Conservation (phyloP, 2,329 filamentous ascomycete genomes). For the Aspergillus sp. region DNA sequence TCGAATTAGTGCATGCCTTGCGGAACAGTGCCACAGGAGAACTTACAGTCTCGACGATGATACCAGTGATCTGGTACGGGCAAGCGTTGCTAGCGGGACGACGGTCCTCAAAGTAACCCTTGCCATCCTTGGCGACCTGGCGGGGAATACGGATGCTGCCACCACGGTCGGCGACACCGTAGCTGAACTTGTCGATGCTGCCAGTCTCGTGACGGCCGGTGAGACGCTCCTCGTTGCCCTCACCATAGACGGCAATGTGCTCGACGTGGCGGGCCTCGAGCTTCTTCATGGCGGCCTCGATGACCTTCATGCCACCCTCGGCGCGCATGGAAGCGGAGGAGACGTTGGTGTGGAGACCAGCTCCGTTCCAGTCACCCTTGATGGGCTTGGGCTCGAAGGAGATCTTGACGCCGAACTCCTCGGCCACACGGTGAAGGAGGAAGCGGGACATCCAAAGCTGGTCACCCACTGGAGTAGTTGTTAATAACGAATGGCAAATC, state of each 20-base stretch:
- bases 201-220: conserved; percentile 95
- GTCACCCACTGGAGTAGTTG: conserved; percentile 68
- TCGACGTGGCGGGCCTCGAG: conserved; percentile 73
- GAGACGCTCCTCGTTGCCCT: conserved; percentile 92
- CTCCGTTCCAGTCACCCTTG: conserved; percentile 94
- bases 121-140: conserved; percentile 78
- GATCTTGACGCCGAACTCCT: conserved; percentile 95
- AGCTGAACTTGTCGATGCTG: conserved; percentile 87
- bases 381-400: conserved; percentile 96
- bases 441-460: conserved; percentile 93
- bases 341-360: conserved; percentile 91
- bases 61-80: conserved; percentile 80
- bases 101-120: conserved; percentile 90
- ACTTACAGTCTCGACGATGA: conserved; percentile 69
- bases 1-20: conserved; percentile 7
- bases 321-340: conserved; percentile 83
- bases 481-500: conserved; percentile 16
- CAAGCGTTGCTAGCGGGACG: conserved; percentile 82
- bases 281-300: conserved; percentile 83
- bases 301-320: conserved; percentile 93
- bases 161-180: conserved; percentile 93
- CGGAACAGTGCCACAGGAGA: neutral
- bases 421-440: conserved; percentile 84
- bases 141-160: conserved; percentile 90
- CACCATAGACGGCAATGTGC: conserved; percentile 91